These are phyloP conservation scores for Lactarius quietus DNA, from an alignment of 768 basidiomycete genomes.

Conservation along the genomic window DNA sequence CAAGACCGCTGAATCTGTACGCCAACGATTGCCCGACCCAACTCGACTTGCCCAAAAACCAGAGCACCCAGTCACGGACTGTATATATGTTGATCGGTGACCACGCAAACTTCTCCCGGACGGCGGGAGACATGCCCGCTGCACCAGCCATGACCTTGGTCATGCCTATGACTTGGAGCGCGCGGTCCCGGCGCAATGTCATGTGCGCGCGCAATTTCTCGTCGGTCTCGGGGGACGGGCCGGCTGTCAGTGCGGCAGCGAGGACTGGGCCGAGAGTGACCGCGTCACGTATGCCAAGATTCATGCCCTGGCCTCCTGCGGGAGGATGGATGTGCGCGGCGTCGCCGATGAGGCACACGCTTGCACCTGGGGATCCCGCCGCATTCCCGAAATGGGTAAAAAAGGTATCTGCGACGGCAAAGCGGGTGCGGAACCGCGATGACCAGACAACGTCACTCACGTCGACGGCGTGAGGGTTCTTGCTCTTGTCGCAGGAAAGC, in stretches of 20 bases:
- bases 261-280: slow-evolving; percentile 44
- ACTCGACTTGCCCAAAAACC: slow-evolving; percentile 26
- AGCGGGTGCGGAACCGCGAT: slow-evolving; percentile 45
- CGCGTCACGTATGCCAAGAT: slow-evolving; percentile 55
- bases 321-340: slow-evolving; percentile 55
- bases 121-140: slow-evolving; percentile 29
- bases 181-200: slow-evolving; percentile 36
- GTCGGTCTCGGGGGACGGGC: slow-evolving; percentile 30
- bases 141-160: slow-evolving; percentile 37
- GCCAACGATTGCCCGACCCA: slow-evolving; percentile 28
- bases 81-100: slow-evolving; percentile 19
- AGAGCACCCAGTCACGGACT: slow-evolving; percentile 31
- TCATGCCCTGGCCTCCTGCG: slow-evolving; percentile 56
- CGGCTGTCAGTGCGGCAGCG: slow-evolving; percentile 34
- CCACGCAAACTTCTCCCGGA: slow-evolving; percentile 31
- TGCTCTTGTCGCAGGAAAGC: slow-evolving; percentile 36
- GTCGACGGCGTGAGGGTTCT: slow-evolving; percentile 34
- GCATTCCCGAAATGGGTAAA: slow-evolving; percentile 33
- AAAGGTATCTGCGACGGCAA: slow-evolving; percentile 41
- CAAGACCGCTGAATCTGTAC: slow-evolving; percentile 34
- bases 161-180: slow-evolving; percentile 40
- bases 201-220: slow-evolving; percentile 37
- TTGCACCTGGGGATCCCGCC: slow-evolving; percentile 21
- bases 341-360: slow-evolving; percentile 39
- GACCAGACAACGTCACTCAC: slow-evolving; percentile 43